phyloP scores from a whole-genome alignment of 192 early-diverging fungal genomes.

The Coemansia sp. region DNA sequence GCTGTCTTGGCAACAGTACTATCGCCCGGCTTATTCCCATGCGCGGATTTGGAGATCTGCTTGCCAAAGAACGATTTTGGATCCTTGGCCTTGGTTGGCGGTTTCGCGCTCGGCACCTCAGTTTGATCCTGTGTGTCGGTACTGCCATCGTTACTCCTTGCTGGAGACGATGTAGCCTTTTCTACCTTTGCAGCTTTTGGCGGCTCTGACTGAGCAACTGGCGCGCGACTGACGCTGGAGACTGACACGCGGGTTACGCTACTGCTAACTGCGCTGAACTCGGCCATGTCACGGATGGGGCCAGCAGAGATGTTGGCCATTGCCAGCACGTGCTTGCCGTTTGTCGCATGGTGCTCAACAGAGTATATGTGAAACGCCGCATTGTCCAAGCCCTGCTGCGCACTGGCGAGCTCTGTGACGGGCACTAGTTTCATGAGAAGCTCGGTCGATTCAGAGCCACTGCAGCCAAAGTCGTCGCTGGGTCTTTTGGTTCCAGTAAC shows the following conservation, averaged over 20 bases:
- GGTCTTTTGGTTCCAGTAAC: conserved; percentile 19
- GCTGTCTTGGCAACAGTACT: not conserved
- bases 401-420: conserved; percentile 16
- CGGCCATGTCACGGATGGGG: conserved; percentile 32
- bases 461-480: not conserved
- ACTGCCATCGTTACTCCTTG: not conserved
- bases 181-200: not conserved
- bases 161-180: not conserved
- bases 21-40: not conserved
- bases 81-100: not conserved
- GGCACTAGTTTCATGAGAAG: conserved; percentile 28
- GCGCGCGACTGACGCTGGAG: not conserved
- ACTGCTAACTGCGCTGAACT: conserved; percentile 26
- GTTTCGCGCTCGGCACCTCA: not conserved
- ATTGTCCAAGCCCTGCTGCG: conserved; percentile 18
- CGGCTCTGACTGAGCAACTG: not conserved
- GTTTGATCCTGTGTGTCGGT: not conserved
- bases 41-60: conserved; percentile 2
- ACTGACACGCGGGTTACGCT: conserved; percentile 15
- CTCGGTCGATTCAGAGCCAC: conserved; percentile 5
- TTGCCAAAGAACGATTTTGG: conserved; percentile 47
- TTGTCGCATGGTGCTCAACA: conserved; percentile 11
- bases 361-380: conserved; percentile 38
- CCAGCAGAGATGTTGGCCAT: conserved; percentile 39
- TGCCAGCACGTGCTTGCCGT: conserved; percentile 15